Evolutionary conservation across 2,329 filamentous ascomycete genomes (phyloP).

Genomic region (Juglanconis juglandina): DNA sequence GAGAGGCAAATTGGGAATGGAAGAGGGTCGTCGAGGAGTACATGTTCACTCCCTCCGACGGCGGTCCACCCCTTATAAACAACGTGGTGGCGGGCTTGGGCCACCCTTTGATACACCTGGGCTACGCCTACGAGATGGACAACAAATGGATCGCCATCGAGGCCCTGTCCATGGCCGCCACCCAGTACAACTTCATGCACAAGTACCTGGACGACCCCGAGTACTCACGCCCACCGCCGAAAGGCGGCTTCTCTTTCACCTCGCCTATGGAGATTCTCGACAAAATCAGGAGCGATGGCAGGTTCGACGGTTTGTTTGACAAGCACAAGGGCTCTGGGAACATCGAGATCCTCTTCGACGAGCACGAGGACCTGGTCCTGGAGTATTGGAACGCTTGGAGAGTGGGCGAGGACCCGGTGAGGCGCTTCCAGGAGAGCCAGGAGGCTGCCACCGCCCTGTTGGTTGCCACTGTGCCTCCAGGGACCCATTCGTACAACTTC

Average conservation of each 20-base stretch:
- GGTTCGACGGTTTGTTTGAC: slow-evolving; percentile 64
- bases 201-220: slow-evolving; percentile 69
- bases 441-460: slow-evolving; percentile 59
- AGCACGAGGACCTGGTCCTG: slow-evolving; percentile 67
- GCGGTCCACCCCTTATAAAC: slow-evolving; percentile 75
- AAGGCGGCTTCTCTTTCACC: slow-evolving; percentile 44
- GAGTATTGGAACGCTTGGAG: slow-evolving; percentile 92
- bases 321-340: slow-evolving; percentile 57
- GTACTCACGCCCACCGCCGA: slow-evolving; percentile 62
- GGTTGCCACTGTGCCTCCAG: slow-evolving; percentile 55
- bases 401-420: slow-evolving; percentile 59
- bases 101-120: slow-evolving; percentile 89
- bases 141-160: slow-evolving; percentile 86
- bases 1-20: slow-evolving; percentile 70
- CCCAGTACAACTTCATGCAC: slow-evolving; percentile 58
- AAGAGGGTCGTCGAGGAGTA: slow-evolving; percentile 72
- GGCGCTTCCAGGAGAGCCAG: slow-evolving; percentile 72
- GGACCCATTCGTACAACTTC: slow-evolving; percentile 71
- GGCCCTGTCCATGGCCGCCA: slow-evolving; percentile 66
- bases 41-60: slow-evolving; percentile 54
- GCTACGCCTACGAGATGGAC: slow-evolving; percentile 87
- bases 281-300: slow-evolving; percentile 65
- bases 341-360: slow-evolving; percentile 63
- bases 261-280: slow-evolving; percentile 69
- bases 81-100: slow-evolving; percentile 76